phyloP scores from a whole-genome alignment of 768 basidiomycete genomes.

The Infundibulicybe gibba region DNA sequence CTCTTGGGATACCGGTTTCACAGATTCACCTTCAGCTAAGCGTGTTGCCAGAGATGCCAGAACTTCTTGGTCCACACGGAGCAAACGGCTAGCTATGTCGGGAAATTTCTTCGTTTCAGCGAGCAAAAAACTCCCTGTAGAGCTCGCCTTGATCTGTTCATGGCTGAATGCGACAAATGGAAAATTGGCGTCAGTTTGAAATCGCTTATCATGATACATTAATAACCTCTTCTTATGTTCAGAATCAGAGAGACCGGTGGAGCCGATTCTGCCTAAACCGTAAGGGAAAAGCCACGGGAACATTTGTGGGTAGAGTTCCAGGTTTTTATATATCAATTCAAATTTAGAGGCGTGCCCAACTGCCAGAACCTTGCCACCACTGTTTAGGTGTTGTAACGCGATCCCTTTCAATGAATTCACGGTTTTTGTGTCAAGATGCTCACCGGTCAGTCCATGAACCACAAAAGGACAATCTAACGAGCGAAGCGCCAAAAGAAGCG shows the following conservation, averaged over 20 bases:
- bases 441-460: slow-evolving; percentile 30
- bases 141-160: slow-evolving; percentile 17
- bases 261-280: slow-evolving; percentile 26
- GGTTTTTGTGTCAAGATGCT: slow-evolving; percentile 14
- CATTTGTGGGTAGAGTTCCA: slow-evolving; percentile 17
- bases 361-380: slow-evolving; percentile 15
- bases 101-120: slow-evolving; percentile 1
- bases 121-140: background rate
- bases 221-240: slow-evolving; percentile 23
- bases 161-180: slow-evolving; percentile 24
- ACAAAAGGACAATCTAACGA: slow-evolving; percentile 29
- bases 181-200: slow-evolving; percentile 8
- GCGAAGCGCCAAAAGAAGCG: too few species aligned
- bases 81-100: background rate
- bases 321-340: slow-evolving; percentile 25
- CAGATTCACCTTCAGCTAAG: slow-evolving; percentile 7
- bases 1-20: slow-evolving; percentile 8
- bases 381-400: slow-evolving; percentile 22
- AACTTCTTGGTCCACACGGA: slow-evolving; percentile 1
- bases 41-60: slow-evolving; percentile 1
- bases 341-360: slow-evolving; percentile 18
- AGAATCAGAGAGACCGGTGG: slow-evolving; percentile 7
- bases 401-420: slow-evolving; percentile 11
- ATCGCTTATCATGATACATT: slow-evolving; percentile 23
- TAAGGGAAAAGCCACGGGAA: slow-evolving; percentile 38